phyloP scores from a whole-genome alignment of 2,329 filamentous ascomycete species.

The Aspergillus aculeatus region DNA sequence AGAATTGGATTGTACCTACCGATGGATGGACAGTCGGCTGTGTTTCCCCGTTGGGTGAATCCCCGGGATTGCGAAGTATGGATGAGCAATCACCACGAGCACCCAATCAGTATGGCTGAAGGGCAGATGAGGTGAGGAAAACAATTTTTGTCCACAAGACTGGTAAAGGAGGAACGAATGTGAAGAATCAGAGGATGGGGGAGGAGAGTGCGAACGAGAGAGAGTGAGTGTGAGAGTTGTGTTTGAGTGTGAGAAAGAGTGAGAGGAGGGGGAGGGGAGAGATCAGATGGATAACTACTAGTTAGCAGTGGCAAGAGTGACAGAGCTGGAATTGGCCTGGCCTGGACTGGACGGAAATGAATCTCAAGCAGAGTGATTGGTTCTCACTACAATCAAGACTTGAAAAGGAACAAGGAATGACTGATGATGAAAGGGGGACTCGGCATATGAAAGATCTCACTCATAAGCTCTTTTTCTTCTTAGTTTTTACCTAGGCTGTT shows the following conservation, averaged over 20 bases:
- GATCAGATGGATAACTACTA: background rate
- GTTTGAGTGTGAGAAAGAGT: no score
- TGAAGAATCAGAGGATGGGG: background rate
- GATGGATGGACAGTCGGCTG: conserved; percentile 8
- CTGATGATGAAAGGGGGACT: no score
- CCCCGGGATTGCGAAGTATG: no score
- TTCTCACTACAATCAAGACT: background rate
- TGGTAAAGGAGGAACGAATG: background rate
- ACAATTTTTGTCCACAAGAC: background rate
- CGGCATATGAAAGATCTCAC: no score
- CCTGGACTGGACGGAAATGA: background rate
- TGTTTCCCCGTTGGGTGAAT: conserved; percentile 10
- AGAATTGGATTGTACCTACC: no score
- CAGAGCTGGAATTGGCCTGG: background rate
- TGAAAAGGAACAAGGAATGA: no score
- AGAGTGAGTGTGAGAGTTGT: no score
- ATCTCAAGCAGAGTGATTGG: background rate
- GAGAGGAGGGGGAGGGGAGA: background rate
- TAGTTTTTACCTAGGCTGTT: background rate
- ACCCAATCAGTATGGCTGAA: no score
- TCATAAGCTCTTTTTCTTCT: no score
- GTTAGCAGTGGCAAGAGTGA: background rate
- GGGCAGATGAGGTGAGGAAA: no score
- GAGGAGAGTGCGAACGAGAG: background rate
- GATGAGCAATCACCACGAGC: no score